Base-by-base conservation (phyloP, 176 grass and related monocot species). In the maize (Zea mays) region DNA sequence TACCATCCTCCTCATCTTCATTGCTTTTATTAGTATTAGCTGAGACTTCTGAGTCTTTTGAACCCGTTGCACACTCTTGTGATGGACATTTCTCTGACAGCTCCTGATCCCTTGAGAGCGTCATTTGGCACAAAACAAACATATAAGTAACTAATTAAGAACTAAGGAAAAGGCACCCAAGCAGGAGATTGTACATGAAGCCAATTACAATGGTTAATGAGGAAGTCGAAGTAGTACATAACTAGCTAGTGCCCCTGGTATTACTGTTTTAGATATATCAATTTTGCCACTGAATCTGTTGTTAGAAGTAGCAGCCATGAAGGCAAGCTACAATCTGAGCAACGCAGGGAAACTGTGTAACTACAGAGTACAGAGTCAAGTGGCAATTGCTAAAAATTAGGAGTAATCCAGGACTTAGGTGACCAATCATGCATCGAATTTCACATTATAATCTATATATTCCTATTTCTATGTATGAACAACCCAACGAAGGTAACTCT, bases 1-100 rank as follows among this genome's bases (percentile, higher is more conserved):
- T 88, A 97, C 93, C 90, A 84, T 88, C 92, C 7, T 86, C 89
- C 40, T 82, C 86, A 12, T 86, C 81, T 65, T 83, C 76, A 6
- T 59, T 72, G 38, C 83, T 73, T 40, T 65, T 41, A 34, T 81
- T 57, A 14, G 27, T 4, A 59, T 73, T 40, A 66, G 56, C 65
- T 33, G 80, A 47, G 63, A 36, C 69, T 86, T 70, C 11, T 14
- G 78, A 77, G 75, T 80, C 79, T 71, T 81, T 86, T 0, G 7
- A 71, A 40, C 15, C 15, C 54, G 50, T 8, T 3, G 16, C 66
- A 41, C 64, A 59, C 37, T 89, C 86, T 76, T 85, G 74, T 65
- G 70, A 58, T 39, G 69, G n/a, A 80, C 47, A 57, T 65, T 77
- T 81, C 37, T 80, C 73, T 10, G 19, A 3, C 11, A 16, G 6